Evolutionary conservation across 139 green algal genomes (phyloP).

Genomic region (Chlamydomonas sp.): DNA sequence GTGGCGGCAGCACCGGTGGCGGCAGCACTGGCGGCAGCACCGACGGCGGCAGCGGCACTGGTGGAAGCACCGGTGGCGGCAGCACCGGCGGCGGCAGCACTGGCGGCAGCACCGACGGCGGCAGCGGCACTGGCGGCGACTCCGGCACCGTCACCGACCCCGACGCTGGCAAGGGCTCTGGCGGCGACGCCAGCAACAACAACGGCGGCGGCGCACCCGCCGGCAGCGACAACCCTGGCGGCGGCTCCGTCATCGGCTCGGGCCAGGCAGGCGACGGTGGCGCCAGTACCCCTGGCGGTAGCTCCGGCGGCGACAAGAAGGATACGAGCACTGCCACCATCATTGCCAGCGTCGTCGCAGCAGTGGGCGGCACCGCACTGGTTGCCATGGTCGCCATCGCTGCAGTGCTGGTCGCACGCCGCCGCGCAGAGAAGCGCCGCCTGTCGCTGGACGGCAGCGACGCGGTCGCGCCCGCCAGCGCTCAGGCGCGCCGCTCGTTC

Average conservation of each 20-base stretch:
- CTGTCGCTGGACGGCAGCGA: not conserved
- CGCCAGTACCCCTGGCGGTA: not conserved
- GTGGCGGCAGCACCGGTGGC: too few relatives aligned
- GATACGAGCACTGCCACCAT: not conserved
- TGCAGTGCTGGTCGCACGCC: not conserved
- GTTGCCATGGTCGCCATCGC: not conserved
- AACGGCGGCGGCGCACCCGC: not conserved
- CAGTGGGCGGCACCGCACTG: not conserved
- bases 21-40: not conserved
- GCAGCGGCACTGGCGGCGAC: not conserved
- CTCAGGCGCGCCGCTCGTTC: not conserved
- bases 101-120: not conserved
- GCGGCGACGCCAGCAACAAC: not conserved
- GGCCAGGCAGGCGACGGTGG: too few relatives aligned
- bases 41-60: not conserved
- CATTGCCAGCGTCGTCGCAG: not conserved
- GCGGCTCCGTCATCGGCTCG: not conserved
- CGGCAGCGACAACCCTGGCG: not conserved
- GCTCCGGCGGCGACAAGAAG: not conserved
- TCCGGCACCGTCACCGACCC: not conserved
- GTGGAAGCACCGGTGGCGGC: not conserved
- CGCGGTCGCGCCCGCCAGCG: not conserved
- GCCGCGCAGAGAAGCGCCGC: not conserved
- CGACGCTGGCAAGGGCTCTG: not conserved
- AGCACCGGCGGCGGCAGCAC: not conserved